Evolutionary conservation across 164 flowering plant genomes (phyloP).

Genomic region (Tinospora cordifolia): DNA sequence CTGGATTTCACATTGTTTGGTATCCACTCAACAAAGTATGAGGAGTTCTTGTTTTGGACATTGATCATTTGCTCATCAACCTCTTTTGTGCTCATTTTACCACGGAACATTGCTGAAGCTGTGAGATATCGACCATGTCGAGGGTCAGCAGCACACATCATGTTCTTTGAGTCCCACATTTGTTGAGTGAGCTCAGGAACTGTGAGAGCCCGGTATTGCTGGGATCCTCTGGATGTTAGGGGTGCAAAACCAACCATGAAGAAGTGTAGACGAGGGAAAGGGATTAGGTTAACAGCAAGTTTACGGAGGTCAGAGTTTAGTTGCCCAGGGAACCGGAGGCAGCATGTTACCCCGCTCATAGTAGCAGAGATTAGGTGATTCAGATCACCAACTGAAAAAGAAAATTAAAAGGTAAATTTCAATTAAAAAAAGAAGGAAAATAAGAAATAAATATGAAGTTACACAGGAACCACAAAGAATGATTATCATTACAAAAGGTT

Average conservation of each 20-base stretch:
- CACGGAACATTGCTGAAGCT: background rate
- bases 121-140: slow-evolving; percentile 1
- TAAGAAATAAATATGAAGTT: background rate
- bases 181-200: slow-evolving; percentile 1
- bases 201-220: slow-evolving; percentile 1
- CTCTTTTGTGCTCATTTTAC: slow-evolving; percentile 3
- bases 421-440: background rate
- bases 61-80: background rate
- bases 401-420: too few relatives aligned
- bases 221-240: slow-evolving; percentile 1
- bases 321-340: background rate
- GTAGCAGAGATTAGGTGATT: background rate
- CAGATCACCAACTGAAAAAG: background rate
- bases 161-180: slow-evolving; percentile 1
- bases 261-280: background rate
- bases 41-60: background rate
- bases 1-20: background rate
- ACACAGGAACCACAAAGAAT: background rate
- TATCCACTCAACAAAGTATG: slow-evolving; percentile 1
- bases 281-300: background rate
- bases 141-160: slow-evolving; percentile 2
- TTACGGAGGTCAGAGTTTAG: slow-evolving; percentile 1
- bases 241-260: slow-evolving; percentile 4
- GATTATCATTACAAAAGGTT: background rate
- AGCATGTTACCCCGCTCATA: background rate